Conservation (phyloP, 257 asterid genomes). For the Solanum acaule region DNA sequence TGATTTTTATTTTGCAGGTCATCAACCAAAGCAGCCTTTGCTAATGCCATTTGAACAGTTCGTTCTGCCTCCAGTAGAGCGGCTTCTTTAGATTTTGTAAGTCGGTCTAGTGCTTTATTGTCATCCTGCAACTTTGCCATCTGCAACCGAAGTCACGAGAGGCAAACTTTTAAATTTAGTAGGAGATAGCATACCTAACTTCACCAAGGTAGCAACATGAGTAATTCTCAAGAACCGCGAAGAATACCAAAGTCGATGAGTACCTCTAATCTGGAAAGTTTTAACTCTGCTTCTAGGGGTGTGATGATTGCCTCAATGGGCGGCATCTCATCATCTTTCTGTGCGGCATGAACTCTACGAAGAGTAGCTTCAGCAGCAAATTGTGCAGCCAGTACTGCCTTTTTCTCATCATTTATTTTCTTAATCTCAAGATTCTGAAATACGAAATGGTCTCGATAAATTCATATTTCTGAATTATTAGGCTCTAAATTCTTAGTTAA, state of each 20-base stretch:
- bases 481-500: neutral
- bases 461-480: neutral
- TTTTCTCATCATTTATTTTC: constrained; percentile 83
- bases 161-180: neutral
- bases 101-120: constrained; percentile 85
- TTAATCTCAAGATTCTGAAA: constrained; percentile 79
- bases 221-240: neutral
- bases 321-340: constrained; percentile 93
- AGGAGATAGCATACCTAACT: neutral
- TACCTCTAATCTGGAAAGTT: constrained; percentile 81
- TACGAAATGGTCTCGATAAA: neutral
- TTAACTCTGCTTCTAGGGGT: constrained; percentile 91
- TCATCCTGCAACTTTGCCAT: constrained; percentile 84
- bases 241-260: neutral
- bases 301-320: constrained; percentile 90
- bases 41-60: constrained; percentile 73
- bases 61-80: constrained; percentile 86
- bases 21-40: constrained; percentile 22
- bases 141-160: constrained; percentile 20
- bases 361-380: constrained; percentile 97
- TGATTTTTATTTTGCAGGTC: neutral
- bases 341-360: constrained; percentile 89
- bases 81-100: constrained; percentile 89
- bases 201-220: neutral
- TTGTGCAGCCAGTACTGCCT: constrained; percentile 74